phyloP scores from a whole-genome alignment of 176 grass and related monocot genomes.

The Cenchrus fungigraminus region DNA sequence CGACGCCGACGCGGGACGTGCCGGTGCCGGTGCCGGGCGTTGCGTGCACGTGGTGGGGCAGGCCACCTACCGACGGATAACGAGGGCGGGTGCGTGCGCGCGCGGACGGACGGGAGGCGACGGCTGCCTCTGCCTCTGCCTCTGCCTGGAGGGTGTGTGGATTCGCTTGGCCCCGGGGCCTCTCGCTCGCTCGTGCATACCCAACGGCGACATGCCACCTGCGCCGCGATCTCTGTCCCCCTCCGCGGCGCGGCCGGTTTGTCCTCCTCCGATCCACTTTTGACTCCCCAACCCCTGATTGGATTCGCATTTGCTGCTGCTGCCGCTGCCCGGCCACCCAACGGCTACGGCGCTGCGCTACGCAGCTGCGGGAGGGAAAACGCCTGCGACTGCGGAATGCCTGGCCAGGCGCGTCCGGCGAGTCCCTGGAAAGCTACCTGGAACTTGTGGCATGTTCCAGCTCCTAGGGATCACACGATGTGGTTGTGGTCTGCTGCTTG shows the following conservation, averaged over 20 bases:
- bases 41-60: slow-evolving; percentile 45
- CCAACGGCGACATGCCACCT: slow-evolving; percentile 38
- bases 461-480: slow-evolving; percentile 32
- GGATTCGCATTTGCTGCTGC: background rate
- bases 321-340: background rate
- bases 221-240: slow-evolving; percentile 21
- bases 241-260: background rate
- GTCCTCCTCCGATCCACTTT: background rate
- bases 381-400: background rate
- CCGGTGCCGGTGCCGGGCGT: too few relatives aligned
- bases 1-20: too few relatives aligned
- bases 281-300: background rate
- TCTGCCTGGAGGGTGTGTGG: too few relatives aligned
- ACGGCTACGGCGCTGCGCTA: background rate
- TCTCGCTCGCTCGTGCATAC: slow-evolving; percentile 25
- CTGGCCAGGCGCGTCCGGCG: background rate
- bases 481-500: background rate
- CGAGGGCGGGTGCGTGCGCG: background rate
- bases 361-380: background rate
- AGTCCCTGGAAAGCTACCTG: background rate
- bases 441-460: background rate
- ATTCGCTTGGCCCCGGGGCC: background rate
- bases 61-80: slow-evolving; percentile 7
- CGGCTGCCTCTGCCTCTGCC: background rate
- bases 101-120: background rate